Evolutionary conservation across 805 yeast genomes (phyloP), one percentile per base, ranked within the genome.

Genomic region (Jamesozyma spencerorum): DNA sequence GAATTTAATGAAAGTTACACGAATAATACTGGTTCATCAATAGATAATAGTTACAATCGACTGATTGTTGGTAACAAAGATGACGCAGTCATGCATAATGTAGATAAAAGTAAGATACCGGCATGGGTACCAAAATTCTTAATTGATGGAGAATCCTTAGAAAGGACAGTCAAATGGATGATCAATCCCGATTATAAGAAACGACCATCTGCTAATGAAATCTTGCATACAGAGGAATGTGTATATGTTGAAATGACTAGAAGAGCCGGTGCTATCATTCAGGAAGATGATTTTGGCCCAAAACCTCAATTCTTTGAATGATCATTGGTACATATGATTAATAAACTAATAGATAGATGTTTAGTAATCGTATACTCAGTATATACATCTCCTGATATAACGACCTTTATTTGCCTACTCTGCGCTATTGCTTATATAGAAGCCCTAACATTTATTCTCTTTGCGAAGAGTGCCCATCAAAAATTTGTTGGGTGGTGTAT

Each of bases 221-320:
- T 92, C n/a, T 63, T 92, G 41, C 72, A 69, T 40, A 70, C 79
- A 47, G 75, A 72, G 36, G 97, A 92, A 58, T 78, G 92, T 46
- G 70, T 73, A 35, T 73, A 79, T 43, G 88, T 92, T 31, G 95
- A 88, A 48, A 63, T 71, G 40, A 72, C 90, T 45, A 71, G 96
- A 39, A 83, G 82, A 57, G 85, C 95, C 5, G 96, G 97, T 4
- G 96, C 97, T 3, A 82, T 88, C 2, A 83, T 92, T 47, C 92
- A 81, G 54, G 98, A 90, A 64, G 97, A 97, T 15, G 97, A 92
- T 49, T 87, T 74, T 58, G 98, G 97, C 0, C 95, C 97, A 1
- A 67, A 68, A 44, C 80, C 84, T 0, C 76, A 70, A n/a, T 50
- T 58, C 24, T 57, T 56, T 38, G 49, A 37, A 34, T 42, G 31